phyloP scores from a whole-genome alignment of 2,329 filamentous ascomycete genomes.

The Diaporthe citriasiana region DNA sequence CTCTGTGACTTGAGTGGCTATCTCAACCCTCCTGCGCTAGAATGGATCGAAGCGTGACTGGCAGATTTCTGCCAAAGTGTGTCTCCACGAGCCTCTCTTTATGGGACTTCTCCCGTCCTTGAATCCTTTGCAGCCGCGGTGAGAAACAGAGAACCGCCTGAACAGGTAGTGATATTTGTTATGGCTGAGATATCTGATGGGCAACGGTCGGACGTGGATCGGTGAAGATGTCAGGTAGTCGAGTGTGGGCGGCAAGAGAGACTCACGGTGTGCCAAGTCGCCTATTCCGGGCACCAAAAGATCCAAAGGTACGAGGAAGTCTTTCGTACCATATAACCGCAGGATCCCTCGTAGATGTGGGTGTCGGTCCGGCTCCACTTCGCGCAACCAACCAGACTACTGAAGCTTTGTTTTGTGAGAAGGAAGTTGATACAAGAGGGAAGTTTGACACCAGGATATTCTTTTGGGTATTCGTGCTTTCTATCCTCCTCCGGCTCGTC shows the following conservation, averaged over 20 bases:
- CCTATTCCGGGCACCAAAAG: conserved; percentile 17
- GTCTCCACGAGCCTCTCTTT: conserved; percentile 44
- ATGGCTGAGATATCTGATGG: conserved; percentile 16
- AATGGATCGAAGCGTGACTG: conserved; percentile 51
- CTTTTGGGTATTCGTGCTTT: conserved; percentile 41
- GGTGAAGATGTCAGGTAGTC: conserved; percentile 21
- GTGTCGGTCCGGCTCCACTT: conserved; percentile 37
- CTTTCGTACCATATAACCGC: conserved; percentile 22
- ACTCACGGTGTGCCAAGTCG: conserved; percentile 34
- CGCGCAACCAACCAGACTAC: conserved; percentile 27
- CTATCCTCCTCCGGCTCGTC: conserved; percentile 42
- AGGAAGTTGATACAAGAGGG: conserved; percentile 36
- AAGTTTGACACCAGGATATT: conserved; percentile 35
- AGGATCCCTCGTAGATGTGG: conserved; percentile 23
- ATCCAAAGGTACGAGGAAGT: conserved; percentile 27
- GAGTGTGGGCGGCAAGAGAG: conserved; percentile 20
- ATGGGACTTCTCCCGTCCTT: conserved; percentile 30
- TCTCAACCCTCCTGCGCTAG: conserved; percentile 52
- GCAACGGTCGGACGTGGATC: conserved; percentile 17
- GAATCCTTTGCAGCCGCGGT: conserved; percentile 31
- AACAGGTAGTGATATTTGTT: not conserved
- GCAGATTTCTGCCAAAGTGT: conserved; percentile 50
- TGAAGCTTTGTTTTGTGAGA: conserved; percentile 35
- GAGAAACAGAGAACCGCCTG: conserved; percentile 11
- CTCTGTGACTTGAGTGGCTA: conserved; percentile 56